phyloP scores from a whole-genome alignment of 495 filamentous ascomycete species.

The Aspergillus panamensis region DNA sequence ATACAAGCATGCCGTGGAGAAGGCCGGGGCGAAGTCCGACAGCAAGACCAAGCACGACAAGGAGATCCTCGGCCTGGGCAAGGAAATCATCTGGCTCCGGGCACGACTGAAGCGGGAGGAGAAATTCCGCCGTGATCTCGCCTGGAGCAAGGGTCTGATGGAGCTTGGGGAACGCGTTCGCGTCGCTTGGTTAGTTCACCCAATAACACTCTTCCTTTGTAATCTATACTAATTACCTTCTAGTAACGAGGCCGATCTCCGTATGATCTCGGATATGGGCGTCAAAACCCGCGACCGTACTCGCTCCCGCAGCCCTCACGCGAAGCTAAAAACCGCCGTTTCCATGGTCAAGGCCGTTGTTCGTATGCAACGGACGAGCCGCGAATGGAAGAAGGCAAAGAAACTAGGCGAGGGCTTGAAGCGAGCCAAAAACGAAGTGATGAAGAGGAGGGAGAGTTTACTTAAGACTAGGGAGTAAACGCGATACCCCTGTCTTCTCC shows the following conservation, averaged over 20 bases:
- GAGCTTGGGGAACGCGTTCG: slow-evolving; percentile 71
- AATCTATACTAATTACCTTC: slow-evolving; percentile 14
- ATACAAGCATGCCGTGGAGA: slow-evolving; percentile 52
- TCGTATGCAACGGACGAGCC: slow-evolving; percentile 52
- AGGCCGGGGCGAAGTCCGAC: slow-evolving; percentile 38
- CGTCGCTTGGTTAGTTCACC: slow-evolving; percentile 68
- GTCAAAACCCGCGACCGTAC: slow-evolving; percentile 45
- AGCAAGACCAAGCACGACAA: slow-evolving; percentile 61
- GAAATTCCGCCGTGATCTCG: slow-evolving; percentile 69
- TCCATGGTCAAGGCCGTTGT: slow-evolving; percentile 51
- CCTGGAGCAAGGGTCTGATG: slow-evolving; percentile 77
- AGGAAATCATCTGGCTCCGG: slow-evolving; percentile 86
- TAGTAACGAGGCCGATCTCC: slow-evolving; percentile 89
- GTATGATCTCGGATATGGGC: slow-evolving; percentile 76
- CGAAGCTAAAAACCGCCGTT: slow-evolving; percentile 49
- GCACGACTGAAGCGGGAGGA: slow-evolving; percentile 75
- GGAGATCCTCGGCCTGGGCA: slow-evolving; percentile 77
- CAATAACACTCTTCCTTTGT: slow-evolving; percentile 25
- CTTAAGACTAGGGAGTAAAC: slow-evolving; percentile 21
- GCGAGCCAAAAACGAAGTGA: slow-evolving; percentile 44
- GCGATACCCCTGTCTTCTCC: not conserved
- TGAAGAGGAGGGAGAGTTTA: slow-evolving; percentile 40
- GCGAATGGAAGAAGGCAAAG: slow-evolving; percentile 49
- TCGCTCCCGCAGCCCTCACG: slow-evolving; percentile 32
- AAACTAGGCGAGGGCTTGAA: slow-evolving; percentile 45